Conservation (phyloP, 2,329 filamentous ascomycete genomes). For the Diaporthe destruens region DNA sequence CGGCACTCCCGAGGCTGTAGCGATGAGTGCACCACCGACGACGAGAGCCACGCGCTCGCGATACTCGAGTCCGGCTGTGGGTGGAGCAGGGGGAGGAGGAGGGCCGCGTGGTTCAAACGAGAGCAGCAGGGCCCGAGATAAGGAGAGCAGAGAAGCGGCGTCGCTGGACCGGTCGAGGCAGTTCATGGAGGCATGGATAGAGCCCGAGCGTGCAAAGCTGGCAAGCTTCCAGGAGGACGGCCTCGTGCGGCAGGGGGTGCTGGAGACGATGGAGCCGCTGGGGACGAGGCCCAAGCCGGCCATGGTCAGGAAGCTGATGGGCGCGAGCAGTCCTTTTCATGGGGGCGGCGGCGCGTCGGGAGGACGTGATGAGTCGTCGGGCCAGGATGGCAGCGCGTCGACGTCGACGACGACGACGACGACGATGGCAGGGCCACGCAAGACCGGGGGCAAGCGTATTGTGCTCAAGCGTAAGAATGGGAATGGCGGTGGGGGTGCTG, state of each 20-base stretch:
- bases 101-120: slow-evolving; percentile 43
- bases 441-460: slow-evolving; percentile 50
- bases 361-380: slow-evolving; percentile 32
- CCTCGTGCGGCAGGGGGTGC: slow-evolving; percentile 78
- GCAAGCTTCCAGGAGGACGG: slow-evolving; percentile 85
- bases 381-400: slow-evolving; percentile 23
- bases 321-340: slow-evolving; percentile 40
- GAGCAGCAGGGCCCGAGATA: slow-evolving; percentile 42
- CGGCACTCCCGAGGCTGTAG: slow-evolving; percentile 42
- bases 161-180: slow-evolving; percentile 52
- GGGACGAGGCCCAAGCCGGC: slow-evolving; percentile 77
- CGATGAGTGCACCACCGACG: slow-evolving; percentile 49
- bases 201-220: slow-evolving; percentile 69
- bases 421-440: slow-evolving; percentile 42
- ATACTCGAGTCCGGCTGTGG: slow-evolving; percentile 63
- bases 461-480: slow-evolving; percentile 42
- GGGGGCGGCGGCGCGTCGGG: slow-evolving; percentile 43
- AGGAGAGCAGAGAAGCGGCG: slow-evolving; percentile 38
- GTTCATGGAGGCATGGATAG: slow-evolving; percentile 70
- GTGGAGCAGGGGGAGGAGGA: slow-evolving; percentile 44
- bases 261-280: slow-evolving; percentile 86
- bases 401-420: neutral
- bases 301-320: slow-evolving; percentile 65
- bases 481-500: neutral
- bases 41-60: slow-evolving; percentile 67